phyloP scores from a whole-genome alignment of 2,329 filamentous ascomycete genomes.

The Beauveria sp. region DNA sequence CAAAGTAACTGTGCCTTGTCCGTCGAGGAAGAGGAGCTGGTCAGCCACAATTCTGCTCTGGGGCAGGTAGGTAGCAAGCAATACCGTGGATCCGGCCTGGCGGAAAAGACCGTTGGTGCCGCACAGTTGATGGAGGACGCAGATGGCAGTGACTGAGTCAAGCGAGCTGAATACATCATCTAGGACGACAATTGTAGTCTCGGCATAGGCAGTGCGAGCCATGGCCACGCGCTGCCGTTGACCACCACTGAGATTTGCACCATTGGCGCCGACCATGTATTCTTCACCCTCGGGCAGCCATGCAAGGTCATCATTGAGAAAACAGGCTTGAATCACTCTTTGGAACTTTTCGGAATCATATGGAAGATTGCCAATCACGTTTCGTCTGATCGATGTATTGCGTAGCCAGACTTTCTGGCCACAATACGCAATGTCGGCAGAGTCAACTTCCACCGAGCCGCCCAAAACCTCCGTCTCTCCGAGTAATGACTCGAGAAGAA shows the following conservation, averaged over 20 bases:
- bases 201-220: constrained; percentile 10
- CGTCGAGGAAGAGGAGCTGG: not conserved
- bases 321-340: not conserved
- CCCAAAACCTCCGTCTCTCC: not conserved
- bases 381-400: not conserved
- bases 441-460: not conserved
- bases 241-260: not conserved
- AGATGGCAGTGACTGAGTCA: not conserved
- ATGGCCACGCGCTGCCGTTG: constrained; percentile 5
- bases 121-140: not conserved
- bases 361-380: not conserved
- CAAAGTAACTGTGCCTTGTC: not conserved
- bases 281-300: not conserved
- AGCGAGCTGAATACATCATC: constrained; percentile 14
- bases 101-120: not conserved
- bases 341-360: not conserved
- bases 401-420: not conserved
- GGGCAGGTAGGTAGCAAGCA: constrained; percentile 1
- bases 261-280: not conserved
- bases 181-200: not conserved
- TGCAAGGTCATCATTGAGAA: not conserved
- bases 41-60: not conserved
- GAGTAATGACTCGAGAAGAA: not conserved
- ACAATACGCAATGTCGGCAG: not conserved
- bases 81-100: not conserved